Evolutionary conservation across 129 eudicot genomes (phyloP), one percentile per base, ranked within the genome.

Genomic region (Artemisia tridentata): DNA sequence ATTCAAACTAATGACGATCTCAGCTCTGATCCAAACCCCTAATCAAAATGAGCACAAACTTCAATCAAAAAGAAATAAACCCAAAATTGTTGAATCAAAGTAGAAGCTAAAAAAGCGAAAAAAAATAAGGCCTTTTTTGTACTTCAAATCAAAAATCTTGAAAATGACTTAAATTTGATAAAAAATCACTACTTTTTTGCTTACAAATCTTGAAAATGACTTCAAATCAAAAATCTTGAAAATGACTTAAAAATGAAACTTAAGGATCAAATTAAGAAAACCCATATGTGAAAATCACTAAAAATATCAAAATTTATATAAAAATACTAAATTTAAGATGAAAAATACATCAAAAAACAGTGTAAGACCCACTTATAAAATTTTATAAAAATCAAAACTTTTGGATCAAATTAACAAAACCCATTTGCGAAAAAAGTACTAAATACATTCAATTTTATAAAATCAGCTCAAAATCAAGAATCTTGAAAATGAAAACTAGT

Each of bases 1-100:
- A 17, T 45, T 63, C 67, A 69, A 52, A 4, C 23, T 17, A 18
- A 3, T 45, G 68, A 64, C 13, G 63, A 68, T 49, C 11, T 59
- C 29, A 62, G n/a, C 21, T 71, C 68, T 27, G 81, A 78, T 78
- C 77, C 81, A 34, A 71, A 77, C 16, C 52, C 72, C 77, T 65
- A 64, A 63, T 5, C 60, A 78, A 50, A 70, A 71, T 1, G 65
- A 69, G 62, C 45, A 20, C 25, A 20, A 76, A 76, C 55, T 21
- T 63, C 45, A 23, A 76, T 48, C 18, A 69, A 67, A 52, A 69
- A 47, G 7, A 51, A 51, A 34, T 53, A 54, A 1, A n/a, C 31
- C 4, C 31, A 27, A 27, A 27, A 27, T 3, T 27, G 31, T 27
- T 27, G 6, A 55, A 3, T 17, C 3, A 55, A 55, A 55, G 20